Evolutionary conservation across 148 eudicot genomes (phyloP), one percentile per base, ranked within the genome.

Genomic region (Cornus suecica): DNA sequence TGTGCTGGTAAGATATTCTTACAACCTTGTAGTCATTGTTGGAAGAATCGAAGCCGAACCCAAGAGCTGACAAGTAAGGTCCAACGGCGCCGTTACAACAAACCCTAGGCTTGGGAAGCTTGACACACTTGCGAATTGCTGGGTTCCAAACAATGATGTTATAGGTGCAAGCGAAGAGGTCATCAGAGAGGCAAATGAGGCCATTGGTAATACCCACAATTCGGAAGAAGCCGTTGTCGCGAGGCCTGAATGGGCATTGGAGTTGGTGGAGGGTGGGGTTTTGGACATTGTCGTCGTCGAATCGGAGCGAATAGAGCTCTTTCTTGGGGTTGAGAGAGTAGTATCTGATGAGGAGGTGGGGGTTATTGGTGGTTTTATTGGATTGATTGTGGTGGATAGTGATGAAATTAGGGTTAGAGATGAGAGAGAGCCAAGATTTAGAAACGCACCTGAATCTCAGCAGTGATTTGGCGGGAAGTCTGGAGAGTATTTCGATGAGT

Each of bases 151-250:
- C 27, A 20, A 68, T 37, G 14, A 68, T 1, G 15, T 51, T 68
- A 24, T 37, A 68, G 8, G 51, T 34, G 71, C 37, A 34, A 45
- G 52, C 28, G 0, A n/a, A 23, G 20, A 4, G 6, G 22, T 68
- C 71, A 16, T 68, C 71, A 52, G 71, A 37, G 71, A 68, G 52
- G n/a, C 52, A 68, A 68, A 68, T 13, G 3, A 68, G 24, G 27
- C 71, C 71, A 16, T 68, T 34, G 52, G 27, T 34, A 28, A 15
- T 22, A n/a, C 71, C 71, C 51, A 37, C 20, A 5, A 68, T 26
- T 5, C 52, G 14, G 51, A 68, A 68, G 27, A 26, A 37, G 52
- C n/a, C 2, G 2, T 5, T 25, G 20, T 14, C 0, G 20, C 52
- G 52, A 14, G 52, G 2, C 28, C 37, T 68, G 20, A 68, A 68